Base-by-base conservation (phyloP, 208 protist genomes). In the Novymonas esmeraldas region DNA sequence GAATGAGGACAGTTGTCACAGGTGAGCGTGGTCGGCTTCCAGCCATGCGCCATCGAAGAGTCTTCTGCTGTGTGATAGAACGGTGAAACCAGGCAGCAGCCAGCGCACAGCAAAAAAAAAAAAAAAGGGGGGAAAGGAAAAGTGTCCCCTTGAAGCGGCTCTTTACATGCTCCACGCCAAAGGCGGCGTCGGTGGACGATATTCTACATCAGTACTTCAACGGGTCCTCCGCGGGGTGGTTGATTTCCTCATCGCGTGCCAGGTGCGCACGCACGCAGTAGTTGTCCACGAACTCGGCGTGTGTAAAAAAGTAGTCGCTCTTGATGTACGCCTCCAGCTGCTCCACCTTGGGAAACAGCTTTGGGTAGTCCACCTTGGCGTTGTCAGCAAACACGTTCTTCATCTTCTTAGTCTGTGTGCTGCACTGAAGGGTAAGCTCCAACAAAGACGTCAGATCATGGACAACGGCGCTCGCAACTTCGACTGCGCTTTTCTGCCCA, bases 211-310 rank as follows among this genome's bases (percentile, higher is more conserved):
- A 96, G 68, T 84, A 90, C 18, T 87, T 93, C 46, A 96, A 63
- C 14, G 87, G 86, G 65, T 93, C 81, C 42, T 85, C 85, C 34
- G 75, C 70, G 22, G 90, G 90, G 61, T 94, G 87, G 54, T 78
- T 83, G 14, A 94, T 71, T 73, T 96, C 90, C 24, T 76, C 42
- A 50, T 89, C 81, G 36, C 84, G 82, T 6, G 64, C 69, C n/a
- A 89, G 50, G 38, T 84, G 58, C 9, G 84, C 84, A 49, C 87
- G 76, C 20, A 59, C 62, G 56, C 76, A 83, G 60, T 90, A 92
- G 48, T 81, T 73, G 11, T 78, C 61, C 24, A 84, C 60, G 66
- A 87, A 96, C 57, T 96, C 87, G 14, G 52, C 38, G 2, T 93
- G 57, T 0, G 84, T 89, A 7, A 96, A 79, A 71, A 83, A 92